Base-by-base conservation (phyloP, 1,284 basidiomycete genomes). In the Ustanciosporium gigantosporum region DNA sequence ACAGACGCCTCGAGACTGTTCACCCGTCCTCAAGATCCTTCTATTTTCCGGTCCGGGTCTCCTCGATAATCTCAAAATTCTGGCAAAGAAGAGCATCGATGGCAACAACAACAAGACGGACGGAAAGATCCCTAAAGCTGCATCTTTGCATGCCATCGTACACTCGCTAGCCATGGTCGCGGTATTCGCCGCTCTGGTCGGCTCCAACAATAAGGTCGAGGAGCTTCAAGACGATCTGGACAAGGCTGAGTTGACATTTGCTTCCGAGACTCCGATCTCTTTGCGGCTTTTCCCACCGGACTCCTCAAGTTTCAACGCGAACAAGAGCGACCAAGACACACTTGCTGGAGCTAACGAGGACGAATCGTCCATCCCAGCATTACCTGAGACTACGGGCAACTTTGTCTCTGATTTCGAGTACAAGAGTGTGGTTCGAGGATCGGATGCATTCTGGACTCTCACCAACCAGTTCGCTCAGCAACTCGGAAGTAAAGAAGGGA, bases 101-200 rank as follows among this genome's bases (percentile, higher is more conserved):
- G 31, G 34, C 6, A 27, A n/a, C 5, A 25, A 36, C 1, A 7
- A 7, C 2, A 22, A 27, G 8, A 24, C 41, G 15, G 27, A n/a
- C 27, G 27, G 11, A 9, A n/a, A n/a, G 11, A 29, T 11, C 27
- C 27, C 27, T 9, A 51, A 46, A 31, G 29, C 57, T 6, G 57
- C 57, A 2, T 53, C 57, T 5, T 23, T 60, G 24, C 57, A 60
- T n/a, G 20, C 57, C 5, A 29, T 60, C 14, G 22, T 60, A 1
- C 57, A 60, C 25, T 25, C 50, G 2, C 41, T 60, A 0, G 41
- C 39, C 1, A 35, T 60, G 2, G 50, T 31, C 0, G 41, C 57
- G 15, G 35, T 60, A 17, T 60, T 45, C 13, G 37, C 57, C 1
- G 57, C 50, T 9, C 31, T 46, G 9, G 25, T 42, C 5, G 32